Base-by-base conservation (phyloP, 2,329 filamentous ascomycete species). In the Mariannaea sp. region DNA sequence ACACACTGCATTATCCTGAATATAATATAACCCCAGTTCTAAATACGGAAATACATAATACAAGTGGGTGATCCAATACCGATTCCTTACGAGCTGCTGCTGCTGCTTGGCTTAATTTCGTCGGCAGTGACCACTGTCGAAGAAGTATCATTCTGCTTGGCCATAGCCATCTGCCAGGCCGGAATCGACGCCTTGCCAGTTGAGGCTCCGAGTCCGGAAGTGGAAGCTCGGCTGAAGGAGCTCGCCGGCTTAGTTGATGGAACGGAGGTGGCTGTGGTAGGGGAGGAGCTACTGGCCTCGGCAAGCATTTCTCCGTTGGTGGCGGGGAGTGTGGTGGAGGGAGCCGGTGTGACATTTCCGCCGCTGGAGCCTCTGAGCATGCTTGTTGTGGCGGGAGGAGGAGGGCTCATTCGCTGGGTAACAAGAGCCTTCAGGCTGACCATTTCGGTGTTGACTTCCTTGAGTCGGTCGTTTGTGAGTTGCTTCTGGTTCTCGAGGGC, bases 361-460 rank as follows among this genome's bases (percentile, higher is more conserved):
- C 55, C 57, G 40, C 58, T 61, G 16, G 57, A 26, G n/a, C 64
- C 61, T 14, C 68, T 66, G 43, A 66, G 46, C 44, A 61, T 65
- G 55, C 53, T 61, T 41, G 62, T 46, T 24, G 67, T 44, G 12
- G 57, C 48, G 65, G 5, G 65, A 42, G 17, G 66, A 56, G 49
- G 56, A 57, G 9, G 65, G 48, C 73, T 77, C 80, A 87, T 81
- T 55, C 85, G 75, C 70, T 86, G 83, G 36, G 80, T 77, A 65
- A 99, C 84, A 47, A 99, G 79, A 2, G 90, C 89, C 81, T 97
- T 97, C 65, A 99, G 77, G 70, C 92, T 97, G 77, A 89, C 91
- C 65, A 99, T 80, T 73, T 99, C 94, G 6, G 80, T 83, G 61
- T 90, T 89, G 61, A 99, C 83, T 65, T 97, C 94, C 71, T 86